Evolutionary conservation across 495 filamentous ascomycete species (phyloP).

Genomic region (Lophiostoma macrostomum): DNA sequence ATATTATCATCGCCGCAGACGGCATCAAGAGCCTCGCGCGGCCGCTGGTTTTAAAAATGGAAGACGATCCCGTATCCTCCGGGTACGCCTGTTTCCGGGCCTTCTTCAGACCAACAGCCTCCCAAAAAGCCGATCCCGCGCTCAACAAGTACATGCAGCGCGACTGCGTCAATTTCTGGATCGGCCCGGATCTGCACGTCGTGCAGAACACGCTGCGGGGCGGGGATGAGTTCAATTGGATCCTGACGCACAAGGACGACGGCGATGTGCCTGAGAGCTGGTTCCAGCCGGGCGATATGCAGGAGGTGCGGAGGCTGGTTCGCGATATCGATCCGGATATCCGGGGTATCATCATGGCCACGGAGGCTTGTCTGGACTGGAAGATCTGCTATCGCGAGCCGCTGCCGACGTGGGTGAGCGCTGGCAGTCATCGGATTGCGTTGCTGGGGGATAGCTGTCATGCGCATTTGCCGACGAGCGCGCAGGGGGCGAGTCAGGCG

Average conservation of each 20-base stretch:
- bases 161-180: conserved; percentile 37
- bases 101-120: conserved; percentile 25
- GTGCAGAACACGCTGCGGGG: conserved; percentile 57
- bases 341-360: conserved; percentile 55
- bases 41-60: conserved; percentile 58
- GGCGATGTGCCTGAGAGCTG: conserved; percentile 62
- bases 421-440: conserved; percentile 38
- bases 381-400: conserved; percentile 63
- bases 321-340: conserved; percentile 62
- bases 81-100: conserved; percentile 51
- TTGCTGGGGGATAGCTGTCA: conserved; percentile 42
- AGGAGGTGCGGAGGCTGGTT: conserved; percentile 58
- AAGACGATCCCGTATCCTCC: conserved; percentile 56
- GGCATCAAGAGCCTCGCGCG: conserved; percentile 59
- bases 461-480: conserved; percentile 39
- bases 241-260: conserved; percentile 62
- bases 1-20: conserved; percentile 62
- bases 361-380: conserved; percentile 62
- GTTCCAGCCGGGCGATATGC: conserved; percentile 59
- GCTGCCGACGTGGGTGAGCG: conserved; percentile 37
- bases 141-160: conserved; percentile 31
- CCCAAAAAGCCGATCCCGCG: conserved; percentile 39
- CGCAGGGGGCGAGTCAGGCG: conserved; percentile 40
- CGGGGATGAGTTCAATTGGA: conserved; percentile 66
- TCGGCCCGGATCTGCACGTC: conserved; percentile 39